phyloP scores from a whole-genome alignment of 2,329 filamentous ascomycete genomes.

The Tolypocladium sp. region DNA sequence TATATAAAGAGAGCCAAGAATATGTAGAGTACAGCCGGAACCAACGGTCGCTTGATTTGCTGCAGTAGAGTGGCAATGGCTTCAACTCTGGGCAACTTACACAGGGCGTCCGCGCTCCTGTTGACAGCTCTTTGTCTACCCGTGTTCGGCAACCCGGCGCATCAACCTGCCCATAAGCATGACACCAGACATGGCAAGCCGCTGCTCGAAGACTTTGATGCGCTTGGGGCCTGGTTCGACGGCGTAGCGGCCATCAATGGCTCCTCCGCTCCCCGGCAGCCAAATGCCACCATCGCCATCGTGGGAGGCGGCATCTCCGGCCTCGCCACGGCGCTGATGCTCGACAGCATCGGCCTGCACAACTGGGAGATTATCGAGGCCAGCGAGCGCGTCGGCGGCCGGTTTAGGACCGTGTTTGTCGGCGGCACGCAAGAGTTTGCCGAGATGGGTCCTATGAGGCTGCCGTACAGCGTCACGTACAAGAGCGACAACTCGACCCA shows the following conservation, averaged over 20 bases:
- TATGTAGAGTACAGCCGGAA: not conserved
- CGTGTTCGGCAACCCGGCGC: not conserved
- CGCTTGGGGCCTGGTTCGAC: conserved; percentile 29
- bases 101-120: not conserved
- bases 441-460: conserved; percentile 35
- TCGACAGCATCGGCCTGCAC: conserved; percentile 32
- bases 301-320: conserved; percentile 28
- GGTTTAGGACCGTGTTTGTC: conserved; percentile 32
- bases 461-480: conserved; percentile 29
- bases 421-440: conserved; percentile 24
- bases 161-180: not conserved
- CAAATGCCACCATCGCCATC: conserved; percentile 16
- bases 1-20: not conserved
- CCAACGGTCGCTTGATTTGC: not conserved
- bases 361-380: conserved; percentile 36
- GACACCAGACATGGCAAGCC: not conserved
- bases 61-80: not conserved
- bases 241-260: conserved; percentile 24
- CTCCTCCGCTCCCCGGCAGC: conserved; percentile 11
- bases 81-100: not conserved
- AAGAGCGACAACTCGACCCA: conserved; percentile 29
- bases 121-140: not conserved
- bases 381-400: conserved; percentile 28
- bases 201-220: conserved; percentile 14
- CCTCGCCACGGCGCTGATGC: conserved; percentile 17